These are phyloP conservation scores for Trichoderma koningii DNA, from an alignment of 2,329 filamentous ascomycete species.

Conservation along the genomic window DNA sequence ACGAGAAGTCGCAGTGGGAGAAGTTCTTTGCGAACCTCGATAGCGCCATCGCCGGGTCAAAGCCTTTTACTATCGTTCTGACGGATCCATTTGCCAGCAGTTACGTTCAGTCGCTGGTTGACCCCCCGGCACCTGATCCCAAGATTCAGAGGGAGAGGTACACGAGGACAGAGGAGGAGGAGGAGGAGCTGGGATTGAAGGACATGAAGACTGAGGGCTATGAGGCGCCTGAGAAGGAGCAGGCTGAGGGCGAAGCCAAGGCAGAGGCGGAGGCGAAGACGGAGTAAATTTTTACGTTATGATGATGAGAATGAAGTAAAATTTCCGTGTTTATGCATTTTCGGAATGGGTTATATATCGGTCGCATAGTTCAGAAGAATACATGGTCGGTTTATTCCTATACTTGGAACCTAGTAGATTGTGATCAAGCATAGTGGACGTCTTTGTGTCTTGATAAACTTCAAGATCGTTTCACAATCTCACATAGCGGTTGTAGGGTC, in stretches of 20 bases:
- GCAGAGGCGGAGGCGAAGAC: background rate
- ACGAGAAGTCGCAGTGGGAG: slow-evolving; percentile 73
- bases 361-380: background rate
- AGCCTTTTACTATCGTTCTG: slow-evolving; percentile 79
- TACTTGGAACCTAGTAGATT: too few relatives aligned
- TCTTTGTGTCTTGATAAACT: too few relatives aligned
- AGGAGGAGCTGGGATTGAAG: slow-evolving; percentile 84
- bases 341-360: too few relatives aligned
- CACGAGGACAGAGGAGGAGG: slow-evolving; percentile 83
- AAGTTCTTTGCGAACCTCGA: slow-evolving; percentile 78
- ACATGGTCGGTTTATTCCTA: too few relatives aligned
- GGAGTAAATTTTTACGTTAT: background rate
- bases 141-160: slow-evolving; percentile 84
- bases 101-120: slow-evolving; percentile 88
- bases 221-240: slow-evolving; percentile 48
- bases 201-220: slow-evolving; percentile 96
- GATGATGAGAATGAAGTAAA: slow-evolving; percentile 7
- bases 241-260: slow-evolving; percentile 24
- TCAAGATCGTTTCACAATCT: too few relatives aligned
- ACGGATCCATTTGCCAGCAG: slow-evolving; percentile 88
- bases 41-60: slow-evolving; percentile 75
- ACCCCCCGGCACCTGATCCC: slow-evolving; percentile 68
- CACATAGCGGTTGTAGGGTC: too few relatives aligned
- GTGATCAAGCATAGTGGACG: too few relatives aligned
- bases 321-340: too few relatives aligned